Evolutionary conservation across 352 stramenopile species (phyloP).

Genomic region (Phytopythium delawarense): DNA sequence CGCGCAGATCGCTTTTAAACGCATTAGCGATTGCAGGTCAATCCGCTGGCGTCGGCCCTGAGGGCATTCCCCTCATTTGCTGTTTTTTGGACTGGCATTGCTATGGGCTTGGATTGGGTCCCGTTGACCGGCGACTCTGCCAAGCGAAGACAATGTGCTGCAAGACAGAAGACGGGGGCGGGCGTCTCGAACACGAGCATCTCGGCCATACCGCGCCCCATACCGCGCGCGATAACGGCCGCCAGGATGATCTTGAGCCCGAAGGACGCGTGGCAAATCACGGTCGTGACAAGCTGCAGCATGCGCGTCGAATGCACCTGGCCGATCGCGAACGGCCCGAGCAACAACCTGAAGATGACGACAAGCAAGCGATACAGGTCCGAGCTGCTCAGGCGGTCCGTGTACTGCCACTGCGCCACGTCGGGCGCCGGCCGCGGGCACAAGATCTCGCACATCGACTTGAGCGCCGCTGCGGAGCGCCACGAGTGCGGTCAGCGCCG

Average conservation of each 20-base stretch:
- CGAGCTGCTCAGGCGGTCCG: constrained; percentile 61
- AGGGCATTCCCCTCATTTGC: too few species aligned
- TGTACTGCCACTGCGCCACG: constrained; percentile 55
- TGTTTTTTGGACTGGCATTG: too few species aligned
- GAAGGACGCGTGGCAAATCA: constrained; percentile 83
- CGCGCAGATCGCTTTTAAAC: too few species aligned
- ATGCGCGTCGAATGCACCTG: constrained; percentile 80
- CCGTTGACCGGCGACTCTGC: too few species aligned
- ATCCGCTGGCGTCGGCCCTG: too few species aligned
- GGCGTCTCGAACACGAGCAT: constrained; percentile 74
- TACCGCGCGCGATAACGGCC: constrained; percentile 53
- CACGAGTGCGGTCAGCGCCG: background rate
- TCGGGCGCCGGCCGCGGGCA: constrained; percentile 49
- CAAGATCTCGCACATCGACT: constrained; percentile 81
- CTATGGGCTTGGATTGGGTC: too few species aligned
- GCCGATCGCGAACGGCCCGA: constrained; percentile 76
- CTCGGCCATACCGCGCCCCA: constrained; percentile 59
- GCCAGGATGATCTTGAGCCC: constrained; percentile 81
- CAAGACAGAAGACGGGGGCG: too few species aligned
- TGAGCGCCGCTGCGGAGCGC: constrained; percentile 59
- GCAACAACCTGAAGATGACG: constrained; percentile 58
- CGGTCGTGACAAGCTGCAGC: constrained; percentile 75
- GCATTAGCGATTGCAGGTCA: too few species aligned
- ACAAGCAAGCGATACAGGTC: constrained; percentile 85
- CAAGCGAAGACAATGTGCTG: too few species aligned